These are phyloP conservation scores for Penicillium capsulatum DNA, from an alignment of 2,329 filamentous ascomycete genomes.

Conservation along the genomic window DNA sequence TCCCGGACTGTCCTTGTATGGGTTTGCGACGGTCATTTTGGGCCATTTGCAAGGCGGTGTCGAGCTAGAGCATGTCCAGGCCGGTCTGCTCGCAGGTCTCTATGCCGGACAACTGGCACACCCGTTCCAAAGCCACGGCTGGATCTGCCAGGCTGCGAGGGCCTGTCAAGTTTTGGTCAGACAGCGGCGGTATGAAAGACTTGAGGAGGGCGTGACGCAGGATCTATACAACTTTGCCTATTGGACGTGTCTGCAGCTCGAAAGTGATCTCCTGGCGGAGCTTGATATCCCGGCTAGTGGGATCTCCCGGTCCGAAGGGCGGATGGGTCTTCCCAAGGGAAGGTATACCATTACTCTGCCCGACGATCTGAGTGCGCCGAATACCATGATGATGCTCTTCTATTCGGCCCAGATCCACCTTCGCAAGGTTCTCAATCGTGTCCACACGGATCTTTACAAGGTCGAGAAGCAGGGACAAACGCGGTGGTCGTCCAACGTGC, in stretches of 20 bases:
- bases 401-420: conserved; percentile 61
- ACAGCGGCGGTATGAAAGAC: conserved; percentile 40
- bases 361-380: conserved; percentile 31
- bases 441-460: conserved; percentile 55
- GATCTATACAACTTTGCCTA: conserved; percentile 73
- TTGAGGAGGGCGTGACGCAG: conserved; percentile 36
- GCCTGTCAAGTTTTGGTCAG: conserved; percentile 69
- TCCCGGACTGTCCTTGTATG: conserved; percentile 86
- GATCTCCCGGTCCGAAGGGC: conserved; percentile 53
- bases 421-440: conserved; percentile 53
- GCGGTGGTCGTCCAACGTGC: conserved; percentile 37
- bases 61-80: conserved; percentile 78
- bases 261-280: conserved; percentile 92
- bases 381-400: conserved; percentile 50
- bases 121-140: conserved; percentile 77
- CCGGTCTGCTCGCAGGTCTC: conserved; percentile 75
- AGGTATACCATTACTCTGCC: conserved; percentile 31
- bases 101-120: conserved; percentile 86
- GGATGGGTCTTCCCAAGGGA: conserved; percentile 40
- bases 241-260: conserved; percentile 90
- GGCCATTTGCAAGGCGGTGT: conserved; percentile 75
- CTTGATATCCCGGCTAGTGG: conserved; percentile 62
- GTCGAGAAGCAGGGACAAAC: conserved; percentile 33
- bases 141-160: conserved; percentile 59
- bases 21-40: conserved; percentile 78